A percentile compares a stretch with the other conserved stretches of the same genome.
Conservation (phyloP, 1,139 yeast genomes). For the Casaregolazyma lundiana region DNA sequence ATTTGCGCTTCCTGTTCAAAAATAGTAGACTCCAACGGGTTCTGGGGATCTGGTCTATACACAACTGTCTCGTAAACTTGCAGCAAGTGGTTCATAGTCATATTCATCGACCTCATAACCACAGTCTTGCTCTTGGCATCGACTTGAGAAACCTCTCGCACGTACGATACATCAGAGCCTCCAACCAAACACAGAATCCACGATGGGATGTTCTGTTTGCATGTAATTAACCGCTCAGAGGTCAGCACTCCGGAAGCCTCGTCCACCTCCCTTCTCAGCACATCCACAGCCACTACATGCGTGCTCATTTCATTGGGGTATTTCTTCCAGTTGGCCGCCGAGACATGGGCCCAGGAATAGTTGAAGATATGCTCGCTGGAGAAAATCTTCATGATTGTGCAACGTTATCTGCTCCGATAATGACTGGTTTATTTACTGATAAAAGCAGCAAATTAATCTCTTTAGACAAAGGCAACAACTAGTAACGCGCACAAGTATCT, state of each 20-base stretch:
- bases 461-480: background rate
- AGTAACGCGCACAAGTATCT: no score
- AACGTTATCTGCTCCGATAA: background rate
- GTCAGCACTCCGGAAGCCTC: constrained; percentile 52
- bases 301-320: constrained; percentile 90
- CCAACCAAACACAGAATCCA: constrained; percentile 80
- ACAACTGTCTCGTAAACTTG: constrained; percentile 81
- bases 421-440: background rate
- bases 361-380: constrained; percentile 62
- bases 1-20: constrained; percentile 85
- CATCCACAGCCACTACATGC: constrained; percentile 95
- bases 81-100: constrained; percentile 73
- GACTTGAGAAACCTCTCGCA: constrained; percentile 84
- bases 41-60: constrained; percentile 53
- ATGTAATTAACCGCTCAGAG: constrained; percentile 85
- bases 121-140: constrained; percentile 62
- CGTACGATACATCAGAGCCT: constrained; percentile 67
- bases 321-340: constrained; percentile 95
- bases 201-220: constrained; percentile 79
- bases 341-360: constrained; percentile 91
- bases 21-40: constrained; percentile 49
- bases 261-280: constrained; percentile 65
- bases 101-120: constrained; percentile 77
- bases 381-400: constrained; percentile 68
- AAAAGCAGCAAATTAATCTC: constrained; percentile 1